Conservation (phyloP, 108 stramenopile genomes). For the Cyclotella atomus region DNA sequence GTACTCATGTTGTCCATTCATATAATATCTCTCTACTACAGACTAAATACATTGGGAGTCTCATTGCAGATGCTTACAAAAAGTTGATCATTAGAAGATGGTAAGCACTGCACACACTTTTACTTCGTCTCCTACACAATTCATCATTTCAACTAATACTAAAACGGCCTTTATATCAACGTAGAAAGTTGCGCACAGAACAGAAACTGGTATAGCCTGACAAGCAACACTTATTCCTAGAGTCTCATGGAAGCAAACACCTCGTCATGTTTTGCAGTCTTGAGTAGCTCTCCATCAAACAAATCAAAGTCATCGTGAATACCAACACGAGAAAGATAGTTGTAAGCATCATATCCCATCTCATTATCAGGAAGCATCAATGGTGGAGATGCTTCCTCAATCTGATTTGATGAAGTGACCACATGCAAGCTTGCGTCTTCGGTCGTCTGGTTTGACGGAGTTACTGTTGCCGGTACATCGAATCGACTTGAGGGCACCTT, state of each 20-base stretch:
- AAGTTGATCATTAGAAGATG: neutral
- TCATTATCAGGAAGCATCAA: neutral
- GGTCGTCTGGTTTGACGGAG: slow-evolving; percentile 1
- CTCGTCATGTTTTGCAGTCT: slow-evolving; percentile 9
- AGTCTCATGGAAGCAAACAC: slow-evolving; percentile 19
- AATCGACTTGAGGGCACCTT: neutral
- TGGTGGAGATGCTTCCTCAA: neutral
- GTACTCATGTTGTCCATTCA: too few species aligned
- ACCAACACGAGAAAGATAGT: slow-evolving; percentile 10
- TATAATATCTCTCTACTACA: too few species aligned
- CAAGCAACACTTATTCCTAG: neutral
- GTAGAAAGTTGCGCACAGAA: neutral
- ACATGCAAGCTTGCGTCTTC: too few species aligned
- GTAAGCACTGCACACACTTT: too few species aligned
- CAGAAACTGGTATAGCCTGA: too few species aligned
- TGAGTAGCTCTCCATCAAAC: slow-evolving; percentile 38
- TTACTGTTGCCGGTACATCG: slow-evolving; percentile 8
- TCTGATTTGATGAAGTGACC: neutral
- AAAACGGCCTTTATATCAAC: neutral
- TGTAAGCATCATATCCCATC: slow-evolving; percentile 4
- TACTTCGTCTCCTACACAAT: neutral
- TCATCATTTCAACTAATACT: neutral
- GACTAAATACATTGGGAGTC: slow-evolving; percentile 22
- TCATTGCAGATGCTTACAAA: slow-evolving; percentile 21
- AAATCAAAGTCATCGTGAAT: slow-evolving; percentile 37